phyloP scores from a whole-genome alignment of 805 yeast species.

The Candida chauliodis region DNA sequence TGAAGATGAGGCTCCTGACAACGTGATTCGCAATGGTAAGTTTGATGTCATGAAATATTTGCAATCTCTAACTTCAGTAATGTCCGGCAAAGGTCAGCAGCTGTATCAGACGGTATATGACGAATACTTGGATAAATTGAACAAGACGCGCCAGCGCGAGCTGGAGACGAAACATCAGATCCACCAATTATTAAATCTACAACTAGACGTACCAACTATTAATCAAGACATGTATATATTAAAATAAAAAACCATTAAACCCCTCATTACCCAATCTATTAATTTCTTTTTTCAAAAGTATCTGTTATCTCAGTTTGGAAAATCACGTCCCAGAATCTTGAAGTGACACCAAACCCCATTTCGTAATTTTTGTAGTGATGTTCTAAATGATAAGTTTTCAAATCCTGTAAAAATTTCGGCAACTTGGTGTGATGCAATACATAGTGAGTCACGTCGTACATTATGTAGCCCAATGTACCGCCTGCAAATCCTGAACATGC shows the following conservation, averaged over 20 bases:
- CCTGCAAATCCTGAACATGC: conserved; percentile 96
- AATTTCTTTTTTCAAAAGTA: conserved; percentile 42
- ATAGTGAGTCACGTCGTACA: conserved; percentile 93
- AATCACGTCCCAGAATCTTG: conserved; percentile 89
- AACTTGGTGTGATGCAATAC: conserved; percentile 83
- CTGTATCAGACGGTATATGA: conserved; percentile 2
- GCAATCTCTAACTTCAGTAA: conserved; percentile 1
- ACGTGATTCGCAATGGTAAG: conserved; percentile 4
- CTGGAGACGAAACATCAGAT: not conserved
- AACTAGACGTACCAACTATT: not conserved
- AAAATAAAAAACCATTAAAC: not conserved
- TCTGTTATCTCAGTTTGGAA: conserved; percentile 75
- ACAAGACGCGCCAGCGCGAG: conserved; percentile 2
- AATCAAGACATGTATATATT: not conserved
- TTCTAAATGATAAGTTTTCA: conserved; percentile 90
- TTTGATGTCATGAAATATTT: conserved; percentile 11
- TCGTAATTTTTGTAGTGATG: conserved; percentile 98
- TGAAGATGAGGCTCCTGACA: conserved; percentile 14
- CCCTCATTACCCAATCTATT: conserved; percentile 3
- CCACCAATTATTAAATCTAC: not conserved
- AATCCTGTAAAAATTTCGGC: conserved; percentile 70
- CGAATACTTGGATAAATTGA: conserved; percentile 8
- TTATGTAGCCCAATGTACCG: conserved; percentile 88
- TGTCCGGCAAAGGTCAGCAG: conserved; percentile 1
- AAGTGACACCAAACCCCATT: conserved; percentile 94